phyloP scores from a whole-genome alignment of 306 rosid genomes.

The Morella rubra region DNA sequence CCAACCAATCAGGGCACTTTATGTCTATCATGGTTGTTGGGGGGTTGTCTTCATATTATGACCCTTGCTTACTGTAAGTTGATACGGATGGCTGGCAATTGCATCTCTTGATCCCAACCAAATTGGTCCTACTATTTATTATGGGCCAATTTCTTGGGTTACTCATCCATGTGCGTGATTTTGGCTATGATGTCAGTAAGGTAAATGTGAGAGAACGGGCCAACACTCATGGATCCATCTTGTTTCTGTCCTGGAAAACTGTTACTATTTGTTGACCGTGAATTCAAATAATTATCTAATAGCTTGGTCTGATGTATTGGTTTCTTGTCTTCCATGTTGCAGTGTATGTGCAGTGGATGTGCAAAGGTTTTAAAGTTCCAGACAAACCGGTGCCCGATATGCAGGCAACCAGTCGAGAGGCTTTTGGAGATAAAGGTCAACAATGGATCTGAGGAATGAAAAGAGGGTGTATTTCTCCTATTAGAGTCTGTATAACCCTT shows the following conservation, averaged over 20 bases:
- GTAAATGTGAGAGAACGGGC: background rate
- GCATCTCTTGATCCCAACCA: background rate
- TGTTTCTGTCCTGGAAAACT: background rate
- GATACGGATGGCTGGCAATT: background rate
- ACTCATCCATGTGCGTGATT: background rate
- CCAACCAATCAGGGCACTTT: background rate
- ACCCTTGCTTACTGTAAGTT: background rate
- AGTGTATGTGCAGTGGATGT: slow-evolving; percentile 96
- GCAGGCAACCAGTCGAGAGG: slow-evolving; percentile 97
- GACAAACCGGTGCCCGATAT: slow-evolving; percentile 90
- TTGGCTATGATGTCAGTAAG: background rate
- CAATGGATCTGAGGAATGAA: slow-evolving; percentile 59
- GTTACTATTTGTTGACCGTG: background rate
- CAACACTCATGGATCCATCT: background rate
- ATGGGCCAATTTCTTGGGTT: background rate
- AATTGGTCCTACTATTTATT: background rate
- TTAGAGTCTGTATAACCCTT: slow-evolving; percentile 45
- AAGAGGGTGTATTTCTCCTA: slow-evolving; percentile 5
- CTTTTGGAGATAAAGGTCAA: slow-evolving; percentile 88
- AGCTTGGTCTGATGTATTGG: slow-evolving; percentile 6
- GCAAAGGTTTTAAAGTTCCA: slow-evolving; percentile 89
- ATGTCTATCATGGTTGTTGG: background rate
- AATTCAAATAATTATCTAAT: slow-evolving; percentile 8
- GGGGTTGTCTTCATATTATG: background rate
- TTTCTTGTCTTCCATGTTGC: slow-evolving; percentile 34